These are phyloP conservation scores for Fusarium paranaense DNA, from an alignment of 2,329 filamentous ascomycete genomes.

Conservation along the genomic window DNA sequence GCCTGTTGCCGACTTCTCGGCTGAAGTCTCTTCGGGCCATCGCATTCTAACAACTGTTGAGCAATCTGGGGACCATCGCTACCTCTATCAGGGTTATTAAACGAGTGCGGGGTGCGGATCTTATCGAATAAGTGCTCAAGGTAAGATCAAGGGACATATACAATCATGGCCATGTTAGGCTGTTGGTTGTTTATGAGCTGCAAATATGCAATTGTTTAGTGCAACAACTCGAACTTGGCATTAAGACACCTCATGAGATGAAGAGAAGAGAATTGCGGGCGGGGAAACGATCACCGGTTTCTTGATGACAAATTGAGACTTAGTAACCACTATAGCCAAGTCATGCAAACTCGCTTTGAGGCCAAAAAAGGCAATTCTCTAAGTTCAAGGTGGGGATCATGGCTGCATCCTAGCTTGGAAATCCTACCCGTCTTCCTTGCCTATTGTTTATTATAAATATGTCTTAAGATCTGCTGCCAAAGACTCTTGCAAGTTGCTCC, in stretches of 20 bases:
- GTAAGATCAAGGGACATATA: background rate
- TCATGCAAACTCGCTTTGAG: background rate
- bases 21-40: background rate
- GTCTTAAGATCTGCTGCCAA: background rate
- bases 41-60: background rate
- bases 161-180: background rate
- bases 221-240: background rate
- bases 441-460: too few relatives aligned
- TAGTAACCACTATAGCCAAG: background rate
- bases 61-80: accelerated
- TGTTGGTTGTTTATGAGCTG: background rate
- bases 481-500: background rate
- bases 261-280: background rate
- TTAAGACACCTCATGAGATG: background rate
- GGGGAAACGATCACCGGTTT: background rate
- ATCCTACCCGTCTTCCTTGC: background rate
- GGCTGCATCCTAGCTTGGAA: background rate
- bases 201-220: background rate
- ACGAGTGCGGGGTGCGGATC: background rate
- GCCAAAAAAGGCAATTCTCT: background rate
- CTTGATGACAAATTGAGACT: background rate
- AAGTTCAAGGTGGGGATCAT: background rate
- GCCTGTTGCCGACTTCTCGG: background rate
- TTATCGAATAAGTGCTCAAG: background rate
- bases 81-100: background rate